Percentiles rank a stretch among this genome's conserved stretches.
Evolutionary conservation across 371 early-diverging fungal genomes (phyloP).

Genomic region (Zopfochytrium polystomum): DNA sequence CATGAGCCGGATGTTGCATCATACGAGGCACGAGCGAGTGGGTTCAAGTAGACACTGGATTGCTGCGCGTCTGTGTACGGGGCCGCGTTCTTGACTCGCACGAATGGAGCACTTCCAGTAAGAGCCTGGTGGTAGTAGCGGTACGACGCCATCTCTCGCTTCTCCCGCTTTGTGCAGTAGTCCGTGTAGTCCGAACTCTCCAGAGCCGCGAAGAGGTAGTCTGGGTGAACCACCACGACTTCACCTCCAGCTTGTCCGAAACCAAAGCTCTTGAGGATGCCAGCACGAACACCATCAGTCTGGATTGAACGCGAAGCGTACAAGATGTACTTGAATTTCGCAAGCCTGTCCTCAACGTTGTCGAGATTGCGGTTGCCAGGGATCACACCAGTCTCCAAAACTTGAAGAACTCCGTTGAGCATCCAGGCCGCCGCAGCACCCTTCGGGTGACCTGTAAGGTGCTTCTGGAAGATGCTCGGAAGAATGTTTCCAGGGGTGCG

Average conservation of each 20-base stretch:
- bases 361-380: constrained; percentile 97
- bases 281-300: constrained; percentile 92
- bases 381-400: constrained; percentile 81
- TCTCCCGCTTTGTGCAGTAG: constrained; percentile 69
- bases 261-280: constrained; percentile 90
- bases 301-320: constrained; percentile 87
- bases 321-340: constrained; percentile 76
- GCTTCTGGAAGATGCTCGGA: constrained; percentile 88
- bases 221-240: constrained; percentile 85
- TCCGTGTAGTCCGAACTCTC: constrained; percentile 67
- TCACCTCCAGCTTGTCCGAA: constrained; percentile 97
- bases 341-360: constrained; percentile 81
- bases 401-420: constrained; percentile 91
- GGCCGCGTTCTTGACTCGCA: constrained; percentile 83
- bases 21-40: constrained; percentile 81
- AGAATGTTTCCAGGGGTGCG: constrained; percentile 82
- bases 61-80: constrained; percentile 87
- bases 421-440: constrained; percentile 98
- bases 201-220: constrained; percentile 81
- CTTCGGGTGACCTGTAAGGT: constrained; percentile 96
- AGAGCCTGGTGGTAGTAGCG: constrained; percentile 92
- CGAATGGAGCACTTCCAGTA: constrained; percentile 76
- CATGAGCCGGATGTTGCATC: constrained; percentile 72
- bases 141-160: constrained; percentile 80
- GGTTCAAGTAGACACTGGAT: constrained; percentile 84